Base-by-base conservation (phyloP, 441 rosid species). In the Pelargonium citronellum region DNA sequence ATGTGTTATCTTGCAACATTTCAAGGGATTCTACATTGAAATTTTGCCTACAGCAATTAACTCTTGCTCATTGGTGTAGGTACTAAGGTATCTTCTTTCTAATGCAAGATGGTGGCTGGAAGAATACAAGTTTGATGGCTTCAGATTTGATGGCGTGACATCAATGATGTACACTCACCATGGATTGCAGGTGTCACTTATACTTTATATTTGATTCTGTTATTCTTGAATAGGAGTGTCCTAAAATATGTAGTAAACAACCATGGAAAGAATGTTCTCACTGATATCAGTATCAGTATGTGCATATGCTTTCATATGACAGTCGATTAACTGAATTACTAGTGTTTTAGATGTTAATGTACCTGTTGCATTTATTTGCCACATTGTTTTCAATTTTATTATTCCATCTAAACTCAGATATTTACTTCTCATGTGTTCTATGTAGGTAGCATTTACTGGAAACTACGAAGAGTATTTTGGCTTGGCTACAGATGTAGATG, bases 61-160 rank as follows among this genome's bases (percentile, higher is more conserved):
- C 65, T 65, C 60, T 58, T 71, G 63, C 67, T 61, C 65, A 69
- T 72, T 77, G 72, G 74, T 85, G 68, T 67, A 95, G 99, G 99
- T 92, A 44, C 71, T 95, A 22, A 79, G 99, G 78, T 92, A 66
- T 85, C 98, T 92, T 74, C 87, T 92, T 58, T 95, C 99, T 57
- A 95, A 95, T 81, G 99, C 98, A 62, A 86, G 99, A 79, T 95
- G 99, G 99, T 95, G 99, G 99, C 86, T 95, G 64, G 98, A 95
- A 65, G 98, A 95, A 78, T 95, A 84, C 75, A 89, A 87, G 79
- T 92, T 95, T 73, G 99, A 92, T 84, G 99, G 99, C 46, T 95
- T 88, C 81, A 92, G 99, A 83, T 95, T 92, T 85, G 98, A 95
- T 83, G 99, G 98, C 58, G 99, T 95, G 75, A 95, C 98, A 76